A percentile compares a stretch with the other conserved stretches of the same genome.
These are phyloP conservation scores for Pythium insidiosum DNA, from an alignment of 352 stramenopile species.

Conservation along the genomic window DNA sequence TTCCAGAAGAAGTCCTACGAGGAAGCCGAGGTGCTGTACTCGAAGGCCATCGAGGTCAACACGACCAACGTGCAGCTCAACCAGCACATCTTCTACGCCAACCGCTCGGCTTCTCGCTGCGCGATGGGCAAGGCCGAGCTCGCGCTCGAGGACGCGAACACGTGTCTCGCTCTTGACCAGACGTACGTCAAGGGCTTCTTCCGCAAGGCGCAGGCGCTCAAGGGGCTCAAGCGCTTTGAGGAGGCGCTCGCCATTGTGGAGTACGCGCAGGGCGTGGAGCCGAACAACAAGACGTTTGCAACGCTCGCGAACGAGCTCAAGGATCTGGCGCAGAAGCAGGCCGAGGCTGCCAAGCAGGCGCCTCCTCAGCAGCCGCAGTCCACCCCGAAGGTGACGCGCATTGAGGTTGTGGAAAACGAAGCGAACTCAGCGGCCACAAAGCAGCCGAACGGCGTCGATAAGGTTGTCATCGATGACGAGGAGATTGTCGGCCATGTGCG, in stretches of 20 bases:
- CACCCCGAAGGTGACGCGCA: slow-evolving; percentile 51
- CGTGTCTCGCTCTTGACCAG: slow-evolving; percentile 44
- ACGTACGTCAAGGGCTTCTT: slow-evolving; percentile 82
- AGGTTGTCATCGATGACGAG: slow-evolving; percentile 47
- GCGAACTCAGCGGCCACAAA: neutral
- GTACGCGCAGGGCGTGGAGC: slow-evolving; percentile 49
- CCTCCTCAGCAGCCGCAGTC: slow-evolving; percentile 13
- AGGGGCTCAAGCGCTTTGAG: slow-evolving; percentile 56
- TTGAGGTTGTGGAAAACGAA: slow-evolving; percentile 29
- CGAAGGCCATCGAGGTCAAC: slow-evolving; percentile 89
- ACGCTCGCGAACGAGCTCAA: slow-evolving; percentile 56
- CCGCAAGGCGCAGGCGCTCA: slow-evolving; percentile 71
- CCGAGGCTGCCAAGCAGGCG: slow-evolving; percentile 31
- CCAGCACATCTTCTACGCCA: slow-evolving; percentile 84
- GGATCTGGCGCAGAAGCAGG: slow-evolving; percentile 52
- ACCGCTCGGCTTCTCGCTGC: slow-evolving; percentile 79
- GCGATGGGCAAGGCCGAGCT: slow-evolving; percentile 67
- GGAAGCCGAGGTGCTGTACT: slow-evolving; percentile 95
- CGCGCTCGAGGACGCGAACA: slow-evolving; percentile 64
- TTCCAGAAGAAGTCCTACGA: slow-evolving; percentile 82
- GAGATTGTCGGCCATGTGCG: slow-evolving; percentile 63
- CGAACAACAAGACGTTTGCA: slow-evolving; percentile 62
- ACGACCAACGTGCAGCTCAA: slow-evolving; percentile 33
- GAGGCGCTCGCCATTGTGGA: slow-evolving; percentile 60
- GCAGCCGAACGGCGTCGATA: slow-evolving; percentile 2